These are phyloP conservation scores for Leishmania martiniquensis DNA, from an alignment of 208 protist genomes.

Conservation along the genomic window DNA sequence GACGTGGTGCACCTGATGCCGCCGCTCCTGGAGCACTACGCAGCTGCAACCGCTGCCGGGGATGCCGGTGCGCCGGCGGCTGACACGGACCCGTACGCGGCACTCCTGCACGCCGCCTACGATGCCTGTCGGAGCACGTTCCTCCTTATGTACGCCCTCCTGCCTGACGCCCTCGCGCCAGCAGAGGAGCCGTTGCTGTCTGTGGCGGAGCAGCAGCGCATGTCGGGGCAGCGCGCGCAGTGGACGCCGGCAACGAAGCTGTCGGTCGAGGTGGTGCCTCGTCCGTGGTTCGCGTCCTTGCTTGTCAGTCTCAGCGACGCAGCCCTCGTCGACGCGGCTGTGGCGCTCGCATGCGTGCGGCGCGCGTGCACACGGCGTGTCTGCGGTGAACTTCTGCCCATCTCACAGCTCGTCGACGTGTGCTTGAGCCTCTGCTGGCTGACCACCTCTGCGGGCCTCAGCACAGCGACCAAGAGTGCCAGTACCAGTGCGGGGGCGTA, in stretches of 20 bases:
- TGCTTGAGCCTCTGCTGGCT: slow-evolving; percentile 62
- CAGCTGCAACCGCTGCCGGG: neutral
- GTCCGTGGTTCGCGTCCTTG: slow-evolving; percentile 49
- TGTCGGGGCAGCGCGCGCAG: slow-evolving; percentile 28
- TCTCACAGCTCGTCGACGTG: slow-evolving; percentile 51
- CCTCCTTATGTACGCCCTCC: slow-evolving; percentile 64
- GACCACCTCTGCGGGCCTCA: neutral
- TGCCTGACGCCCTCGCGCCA: neutral
- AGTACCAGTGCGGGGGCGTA: neutral
- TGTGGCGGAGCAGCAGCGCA: slow-evolving; percentile 7
- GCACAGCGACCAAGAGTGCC: neutral
- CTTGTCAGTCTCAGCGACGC: slow-evolving; percentile 46
- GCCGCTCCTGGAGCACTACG: slow-evolving; percentile 40
- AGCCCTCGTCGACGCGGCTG: slow-evolving; percentile 43
- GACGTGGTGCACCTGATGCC: slow-evolving; percentile 70
- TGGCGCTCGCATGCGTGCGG: slow-evolving; percentile 52
- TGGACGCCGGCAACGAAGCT: slow-evolving; percentile 51
- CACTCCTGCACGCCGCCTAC: slow-evolving; percentile 62
- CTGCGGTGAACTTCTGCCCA: slow-evolving; percentile 35
- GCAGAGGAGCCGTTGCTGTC: neutral
- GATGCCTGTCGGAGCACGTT: slow-evolving; percentile 73
- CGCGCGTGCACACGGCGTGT: slow-evolving; percentile 42
- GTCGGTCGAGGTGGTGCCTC: slow-evolving; percentile 58
- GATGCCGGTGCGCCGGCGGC: neutral
- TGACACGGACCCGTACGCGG: neutral